Base-by-base conservation (phyloP, 169 alveolate genomes). In the Theileria sp. region DNA sequence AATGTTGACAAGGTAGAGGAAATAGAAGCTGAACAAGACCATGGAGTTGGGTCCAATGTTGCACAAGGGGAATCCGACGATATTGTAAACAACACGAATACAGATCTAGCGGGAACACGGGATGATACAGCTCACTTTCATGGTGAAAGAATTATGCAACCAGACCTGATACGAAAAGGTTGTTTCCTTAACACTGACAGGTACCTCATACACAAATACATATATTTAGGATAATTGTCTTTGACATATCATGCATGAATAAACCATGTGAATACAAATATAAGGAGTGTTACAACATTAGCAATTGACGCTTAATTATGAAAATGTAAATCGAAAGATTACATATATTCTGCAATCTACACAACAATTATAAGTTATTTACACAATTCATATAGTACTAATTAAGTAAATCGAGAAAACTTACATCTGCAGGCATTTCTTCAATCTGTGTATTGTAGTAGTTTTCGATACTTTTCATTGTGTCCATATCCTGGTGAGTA, bases 391-490 rank as follows among this genome's bases (percentile, higher is more conserved):
- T 13, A 61, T 3, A 4, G 17, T 10, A 44, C 1, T 44, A 44
- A 44, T 44, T 44, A 15, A 44, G 17, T 44, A 68, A 25, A 0
- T 28, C 75, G 15, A 17, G 26, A 13, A 5, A 38, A 17, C 90
- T 93, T 72, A 97, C 94, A 87, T 96, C 98, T 92, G 94, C 94
- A n/a, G 99, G 99, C 99, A 98, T 95, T 84, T 98, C 99, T 64
- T 97, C 99, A 75, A 98, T 97, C 92, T 97, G 98, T 66, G 99
- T 98, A 95, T 95, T 95, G 96, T 97, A 98, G 93, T 97, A 97
- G 88, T 94, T 96, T 87, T 98, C 99, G 34, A 97, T 94, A 78
- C 97, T 99, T 88, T 95, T 95, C 78, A 98, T 86, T 83, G 93
- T 91, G 77, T 95, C 95, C 81, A 97, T 97, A 79, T 98, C 99